phyloP scores from a whole-genome alignment of 495 filamentous ascomycete genomes.

The Penicillium odoratum region DNA sequence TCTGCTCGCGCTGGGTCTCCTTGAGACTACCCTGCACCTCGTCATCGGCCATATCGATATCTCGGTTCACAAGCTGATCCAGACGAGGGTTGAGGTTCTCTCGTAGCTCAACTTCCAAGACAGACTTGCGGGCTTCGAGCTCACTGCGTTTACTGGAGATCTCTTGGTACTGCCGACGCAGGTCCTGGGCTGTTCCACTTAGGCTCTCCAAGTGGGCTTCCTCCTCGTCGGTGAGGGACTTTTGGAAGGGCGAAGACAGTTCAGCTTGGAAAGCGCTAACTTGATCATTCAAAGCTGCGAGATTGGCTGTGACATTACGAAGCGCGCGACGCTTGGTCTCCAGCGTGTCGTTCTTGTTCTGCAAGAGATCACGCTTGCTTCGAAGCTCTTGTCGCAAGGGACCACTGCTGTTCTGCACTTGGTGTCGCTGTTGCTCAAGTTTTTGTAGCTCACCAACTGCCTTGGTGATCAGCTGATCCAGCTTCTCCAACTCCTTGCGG shows the following conservation, averaged over 20 bases:
- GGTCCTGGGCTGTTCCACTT: slow-evolving; percentile 63
- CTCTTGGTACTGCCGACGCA: slow-evolving; percentile 72
- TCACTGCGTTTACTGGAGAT: slow-evolving; percentile 72
- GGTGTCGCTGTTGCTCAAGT: slow-evolving; percentile 72
- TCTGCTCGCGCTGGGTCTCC: slow-evolving; percentile 79
- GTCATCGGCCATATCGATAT: slow-evolving; percentile 64
- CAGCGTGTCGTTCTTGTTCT: slow-evolving; percentile 71
- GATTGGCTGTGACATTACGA: slow-evolving; percentile 72
- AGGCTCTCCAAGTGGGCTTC: slow-evolving; percentile 77
- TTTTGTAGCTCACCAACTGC: slow-evolving; percentile 81
- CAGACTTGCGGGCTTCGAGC: slow-evolving; percentile 74
- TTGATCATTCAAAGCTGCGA: slow-evolving; percentile 74
- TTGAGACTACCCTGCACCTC: slow-evolving; percentile 66
- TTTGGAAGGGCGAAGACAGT: slow-evolving; percentile 84
- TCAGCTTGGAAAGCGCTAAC: slow-evolving; percentile 74
- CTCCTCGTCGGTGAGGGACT: slow-evolving; percentile 78
- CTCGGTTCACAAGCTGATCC: slow-evolving; percentile 81
- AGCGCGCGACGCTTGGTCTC: slow-evolving; percentile 67
- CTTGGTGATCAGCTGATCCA: slow-evolving; percentile 83
- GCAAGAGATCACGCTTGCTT: slow-evolving; percentile 66
- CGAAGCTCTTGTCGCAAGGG: slow-evolving; percentile 74
- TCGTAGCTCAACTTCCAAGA: slow-evolving; percentile 79
- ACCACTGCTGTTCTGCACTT: slow-evolving; percentile 79
- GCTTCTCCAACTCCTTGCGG: slow-evolving; percentile 63
- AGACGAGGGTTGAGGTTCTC: slow-evolving; percentile 83